These are phyloP conservation scores for Helichrysum umbraculigerum DNA, from an alignment of 129 eudicot genomes.

Conservation along the genomic window DNA sequence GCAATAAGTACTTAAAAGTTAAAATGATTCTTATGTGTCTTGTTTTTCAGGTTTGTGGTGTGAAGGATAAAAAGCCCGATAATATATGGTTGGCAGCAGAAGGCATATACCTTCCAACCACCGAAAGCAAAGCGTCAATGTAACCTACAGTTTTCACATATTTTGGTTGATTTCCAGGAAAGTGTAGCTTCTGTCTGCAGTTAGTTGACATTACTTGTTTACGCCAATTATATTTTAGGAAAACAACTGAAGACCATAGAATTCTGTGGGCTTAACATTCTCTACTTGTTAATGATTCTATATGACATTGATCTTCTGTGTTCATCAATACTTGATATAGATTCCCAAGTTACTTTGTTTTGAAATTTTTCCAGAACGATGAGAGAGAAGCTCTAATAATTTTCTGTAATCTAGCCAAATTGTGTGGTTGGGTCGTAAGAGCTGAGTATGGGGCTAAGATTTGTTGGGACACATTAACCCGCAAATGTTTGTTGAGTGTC, in stretches of 20 bases:
- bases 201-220: conserved; percentile 11
- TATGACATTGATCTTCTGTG: neutral
- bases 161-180: neutral
- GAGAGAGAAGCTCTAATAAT: too few relatives aligned
- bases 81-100: conserved; percentile 97
- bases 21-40: neutral
- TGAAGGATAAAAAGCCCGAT: conserved; percentile 74
- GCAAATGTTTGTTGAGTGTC: neutral
- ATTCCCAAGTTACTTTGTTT: neutral
- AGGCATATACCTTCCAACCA: conserved; percentile 85
- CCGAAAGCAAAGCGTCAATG: conserved; percentile 49
- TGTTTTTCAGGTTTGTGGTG: conserved; percentile 84
- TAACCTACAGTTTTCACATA: conserved; percentile 19
- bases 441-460: neutral
- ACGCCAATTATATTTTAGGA: conserved; percentile 17
- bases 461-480: too few relatives aligned
- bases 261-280: neutral
- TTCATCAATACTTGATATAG: neutral
- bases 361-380: too few relatives aligned
- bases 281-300: neutral
- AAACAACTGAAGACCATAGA: conserved; percentile 1
- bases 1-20: neutral
- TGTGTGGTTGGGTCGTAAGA: neutral
- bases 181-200: conserved; percentile 1
- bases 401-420: too few relatives aligned